Evolutionary conservation across 306 rosid species (phyloP), one percentile per base, ranked within the genome.

Genomic region (Rubus parviflorus): DNA sequence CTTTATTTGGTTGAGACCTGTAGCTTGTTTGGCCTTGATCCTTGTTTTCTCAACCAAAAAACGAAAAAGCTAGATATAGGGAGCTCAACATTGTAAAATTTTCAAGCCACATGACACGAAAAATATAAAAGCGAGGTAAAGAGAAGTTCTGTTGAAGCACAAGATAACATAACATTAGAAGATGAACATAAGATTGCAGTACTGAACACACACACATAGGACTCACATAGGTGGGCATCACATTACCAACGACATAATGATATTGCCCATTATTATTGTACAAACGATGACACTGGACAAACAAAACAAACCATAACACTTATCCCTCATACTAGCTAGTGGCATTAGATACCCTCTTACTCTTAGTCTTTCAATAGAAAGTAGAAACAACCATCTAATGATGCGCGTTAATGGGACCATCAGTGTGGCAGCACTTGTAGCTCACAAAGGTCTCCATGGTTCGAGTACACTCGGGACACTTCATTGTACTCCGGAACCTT

Each of bases 351-450:
- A 23, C 74, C 74, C 49, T 20, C 66, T n/a, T n/a, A n/a, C n/a
- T n/a, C n/a, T 16, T 41, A 23, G 12, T 19, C 71, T 41, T 11
- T 53, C 23, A 25, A 4, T 3, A 64, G 6, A n/a, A n/a, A n/a
- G n/a, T n/a, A n/a, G n/a, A 56, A n/a, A 41, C 58, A 61, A 13
- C 41, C n/a, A 46, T 46, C 53, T 35, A 78, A 11, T 70, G 65
- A 17, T 70, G 65, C 5, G 81, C 76, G 23, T 62, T 72, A 3
- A 70, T 41, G 3, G 82, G 47, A 61, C 23, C 63, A 58, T 67
- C 85, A n/a, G 68, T 64, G 70, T 90, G 92, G 87, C 92, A 90
- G 13, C 91, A 90, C 77, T 86, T 88, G 81, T 86, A 90, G 82
- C 85, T 87, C 74, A 90, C 72, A 56, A 65, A 87, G 11, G 88